phyloP scores from a whole-genome alignment of 2,329 filamentous ascomycete species.

The Ceratocystis variospora region DNA sequence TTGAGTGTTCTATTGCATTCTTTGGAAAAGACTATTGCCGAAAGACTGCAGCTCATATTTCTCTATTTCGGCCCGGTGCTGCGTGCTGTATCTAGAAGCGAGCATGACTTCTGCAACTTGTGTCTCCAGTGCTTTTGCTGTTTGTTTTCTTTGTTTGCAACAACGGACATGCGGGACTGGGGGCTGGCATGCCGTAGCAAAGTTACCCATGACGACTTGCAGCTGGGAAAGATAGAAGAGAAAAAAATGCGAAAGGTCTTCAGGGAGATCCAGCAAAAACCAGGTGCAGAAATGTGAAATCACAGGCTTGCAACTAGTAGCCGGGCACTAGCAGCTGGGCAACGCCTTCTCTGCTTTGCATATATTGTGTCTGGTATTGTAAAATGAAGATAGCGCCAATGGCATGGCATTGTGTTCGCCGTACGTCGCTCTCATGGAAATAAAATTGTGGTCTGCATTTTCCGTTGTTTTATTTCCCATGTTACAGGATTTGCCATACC shows the following conservation, averaged over 20 bases:
- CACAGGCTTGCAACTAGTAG: background rate
- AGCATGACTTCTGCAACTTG: background rate
- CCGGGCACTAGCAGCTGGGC: background rate
- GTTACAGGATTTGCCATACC: conserved; percentile 1
- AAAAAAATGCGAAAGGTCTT: background rate
- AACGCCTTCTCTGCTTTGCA: background rate
- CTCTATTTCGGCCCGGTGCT: too few relatives aligned
- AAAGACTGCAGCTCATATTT: too few relatives aligned
- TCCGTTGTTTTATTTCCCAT: background rate
- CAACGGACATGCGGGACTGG: background rate
- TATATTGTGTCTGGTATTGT: background rate
- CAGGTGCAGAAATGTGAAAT: background rate
- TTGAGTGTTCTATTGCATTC: background rate
- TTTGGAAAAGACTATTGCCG: too few relatives aligned
- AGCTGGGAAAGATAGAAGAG: background rate
- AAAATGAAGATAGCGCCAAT: background rate
- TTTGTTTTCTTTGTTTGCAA: background rate
- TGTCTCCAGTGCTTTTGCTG: background rate
- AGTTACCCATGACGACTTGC: background rate
- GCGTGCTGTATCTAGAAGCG: too few relatives aligned
- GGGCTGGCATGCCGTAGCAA: background rate
- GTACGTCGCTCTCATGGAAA: background rate
- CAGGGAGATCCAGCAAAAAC: background rate
- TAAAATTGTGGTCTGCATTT: background rate
- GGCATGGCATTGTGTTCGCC: background rate